Evolutionary conservation across 2,329 filamentous ascomycete genomes (phyloP), one percentile per base, ranked within the genome.

Genomic region (Talaromyces sp.): DNA sequence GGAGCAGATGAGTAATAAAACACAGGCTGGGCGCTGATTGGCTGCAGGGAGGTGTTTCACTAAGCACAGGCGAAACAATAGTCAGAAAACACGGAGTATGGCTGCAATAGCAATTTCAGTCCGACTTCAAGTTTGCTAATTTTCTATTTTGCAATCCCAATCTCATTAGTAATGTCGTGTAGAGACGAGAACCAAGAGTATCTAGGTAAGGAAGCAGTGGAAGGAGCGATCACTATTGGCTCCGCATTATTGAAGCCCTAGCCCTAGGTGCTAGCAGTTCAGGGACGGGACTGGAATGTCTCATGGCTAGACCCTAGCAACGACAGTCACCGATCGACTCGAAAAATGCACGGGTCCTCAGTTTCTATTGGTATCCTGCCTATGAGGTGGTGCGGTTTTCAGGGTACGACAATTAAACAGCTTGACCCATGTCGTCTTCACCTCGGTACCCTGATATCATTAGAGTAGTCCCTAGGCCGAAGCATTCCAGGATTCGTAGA

Each of bases 271-370:
- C 23, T n/a, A n/a, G n/a, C n/a, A n/a, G n/a, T 50, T 16, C 21
- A 46, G 42, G 42, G 21, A 21, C 52, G 42, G 42, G 21, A 21
- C 52, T 44, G 55, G 55, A 58, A 58, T 58, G 55, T 58, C 16
- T 31, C 55, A 31, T 50, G 14, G 28, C 28, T 25, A 52, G 28
- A 52, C 48, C 48, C 50, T 37, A 12, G 31, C 50, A 54, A 54
- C 50, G n/a, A 54, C 16, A 54, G 50, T 35, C 31, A 12, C 50
- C 12, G 57, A 59, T 59, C 42, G 21, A 39, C 57, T 28, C 18
- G n/a, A 37, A 50, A 59, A 59, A 59, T 59, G 57, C 16, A 14
- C 18, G 12, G 14, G 3, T 18, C 18, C 21, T 54, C 31, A 11
- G 37, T 35, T 54, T 31, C 35, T 35, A 2, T 2, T 5, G 5